Base-by-base conservation (phyloP, 306 rosid genomes). In the Fagus sylvatica region DNA sequence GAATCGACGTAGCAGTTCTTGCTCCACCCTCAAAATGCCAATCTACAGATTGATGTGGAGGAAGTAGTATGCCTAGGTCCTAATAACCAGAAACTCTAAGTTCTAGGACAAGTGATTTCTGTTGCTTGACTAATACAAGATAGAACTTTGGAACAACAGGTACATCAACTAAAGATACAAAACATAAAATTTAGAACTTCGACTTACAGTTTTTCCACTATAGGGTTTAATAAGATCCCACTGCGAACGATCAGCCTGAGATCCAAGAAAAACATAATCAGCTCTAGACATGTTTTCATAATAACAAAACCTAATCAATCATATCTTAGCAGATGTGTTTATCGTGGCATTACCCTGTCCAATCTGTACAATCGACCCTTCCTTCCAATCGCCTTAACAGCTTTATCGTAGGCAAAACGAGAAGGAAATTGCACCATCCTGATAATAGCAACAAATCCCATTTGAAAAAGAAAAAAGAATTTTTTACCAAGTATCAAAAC, bases 171-270 rank as follows among this genome's bases (percentile, higher is more conserved):
- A 53, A 64, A 32, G 60, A 19, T 40, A 7, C 10, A 11, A 28
- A 36, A 34, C 16, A 53, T 19, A 62, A 6, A 39, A 30, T 7
- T 3, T 22, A 71, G 73, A 80, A 67, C 17, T 71, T 78, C 56
- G 54, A 84, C 97, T 88, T 84, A 96, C 99, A 69, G 91, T 85
- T 89, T 86, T 93, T 71, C 94, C 99, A 7, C 90, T 87, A 69
- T 84, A 86, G 6, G 94, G 89, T 51, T 77, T 49, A 40, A 87
- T 80, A 46, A 7, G 2, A 74, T 93, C 97, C 99, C 98, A 93
- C 51, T 77, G 83, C 4, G 60, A 60, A 51, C 86, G 89, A 85
- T 84, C 86, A 32, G 60, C 78, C 99, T 93, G 85, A 74, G 43
- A 65, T 74, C 36, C 48, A 87, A 57, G 37, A 53, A 61, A n/a